These are phyloP conservation scores for Conticribra weissflogii DNA, from an alignment of 108 stramenopile genomes.

Conservation along the genomic window DNA sequence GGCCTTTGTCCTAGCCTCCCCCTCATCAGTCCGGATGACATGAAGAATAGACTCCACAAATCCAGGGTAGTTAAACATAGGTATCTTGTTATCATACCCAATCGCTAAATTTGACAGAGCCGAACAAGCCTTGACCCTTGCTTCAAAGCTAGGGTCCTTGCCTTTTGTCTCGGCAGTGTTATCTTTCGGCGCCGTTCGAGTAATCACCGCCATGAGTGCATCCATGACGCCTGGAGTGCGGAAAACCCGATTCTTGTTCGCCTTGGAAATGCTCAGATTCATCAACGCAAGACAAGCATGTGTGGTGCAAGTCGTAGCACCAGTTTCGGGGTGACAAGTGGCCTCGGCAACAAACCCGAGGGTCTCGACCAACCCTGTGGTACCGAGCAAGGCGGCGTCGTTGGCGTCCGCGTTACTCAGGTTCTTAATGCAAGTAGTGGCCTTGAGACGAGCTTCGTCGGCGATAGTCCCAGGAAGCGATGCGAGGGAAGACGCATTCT, in stretches of 20 bases:
- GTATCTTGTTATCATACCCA: constrained; percentile 94
- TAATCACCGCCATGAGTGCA: constrained; percentile 87
- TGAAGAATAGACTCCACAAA: constrained; percentile 87
- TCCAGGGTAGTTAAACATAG: constrained; percentile 90
- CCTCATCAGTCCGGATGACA: constrained; percentile 85
- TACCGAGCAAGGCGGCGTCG: constrained; percentile 82
- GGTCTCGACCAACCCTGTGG: constrained; percentile 80
- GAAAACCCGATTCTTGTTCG: constrained; percentile 89
- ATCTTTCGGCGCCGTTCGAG: constrained; percentile 55
- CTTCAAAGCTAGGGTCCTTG: constrained; percentile 66
- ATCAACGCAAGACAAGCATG: constrained; percentile 89
- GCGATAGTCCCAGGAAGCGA: constrained; percentile 29
- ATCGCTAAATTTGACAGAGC: constrained; percentile 89
- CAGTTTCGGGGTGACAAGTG: constrained; percentile 68
- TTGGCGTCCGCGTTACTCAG: constrained; percentile 90
- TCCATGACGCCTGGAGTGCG: constrained; percentile 89
- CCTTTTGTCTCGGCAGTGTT: constrained; percentile 36
- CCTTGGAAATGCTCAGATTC: constrained; percentile 89
- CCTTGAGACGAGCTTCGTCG: constrained; percentile 88
- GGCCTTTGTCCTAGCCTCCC: constrained; percentile 88
- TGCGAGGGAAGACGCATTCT: constrained; percentile 8
- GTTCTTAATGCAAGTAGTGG: constrained; percentile 91
- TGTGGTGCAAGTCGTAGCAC: constrained; percentile 86
- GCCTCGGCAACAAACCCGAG: constrained; percentile 77
- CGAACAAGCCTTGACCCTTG: constrained; percentile 89